Base-by-base conservation (phyloP, 345 rosid species). In the Nephelium lappaceum region DNA sequence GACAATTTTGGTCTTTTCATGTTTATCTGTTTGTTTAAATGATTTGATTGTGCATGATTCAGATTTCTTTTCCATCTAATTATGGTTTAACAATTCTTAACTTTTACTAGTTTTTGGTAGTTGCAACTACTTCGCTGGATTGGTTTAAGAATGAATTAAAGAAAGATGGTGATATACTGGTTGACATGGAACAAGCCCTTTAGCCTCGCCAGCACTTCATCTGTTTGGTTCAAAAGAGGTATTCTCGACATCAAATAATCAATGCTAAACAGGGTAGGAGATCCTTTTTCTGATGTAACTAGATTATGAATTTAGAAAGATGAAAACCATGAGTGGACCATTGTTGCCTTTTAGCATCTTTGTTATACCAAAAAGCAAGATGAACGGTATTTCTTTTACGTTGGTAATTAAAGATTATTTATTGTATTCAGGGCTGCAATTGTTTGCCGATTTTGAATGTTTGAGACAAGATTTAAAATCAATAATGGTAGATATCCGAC, bases 311-410 rank as follows among this genome's bases (percentile, higher is more conserved):
- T 70, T 63, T 23, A 43, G 55, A 53, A 31, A 45, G 69, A 72
- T 64, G 47, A 43, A 77, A 69, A 47, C 12, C 36, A 21, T 75
- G 63, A 64, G n/a, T 36, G 5, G 63, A 36, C 5, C n/a, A 36
- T 47, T 47, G 5, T 66, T 75, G 14, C 62, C 36, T 14, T 41
- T 79, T 76, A 78, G 65, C 91, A 95, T 98, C 93, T 93, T 84
- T 92, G 93, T 69, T 95, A 95, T 83, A 93, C 98, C 25, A 93
- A 89, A 83, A 95, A 93, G 87, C 95, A 92, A 86, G 99, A 95
- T 86, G 99, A 95, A 67, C 84, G 94, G 62, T 89, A 84, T 76
- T 95, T 95, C 75, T 42, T 70, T 74, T 64, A 65, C 14, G 27
- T 55, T 11, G 16, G 12, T 16, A 63, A 16, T 60, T 21, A 27